Base-by-base conservation (phyloP, 2,329 filamentous ascomycete genomes). In the Trichoderma simmonsii region DNA sequence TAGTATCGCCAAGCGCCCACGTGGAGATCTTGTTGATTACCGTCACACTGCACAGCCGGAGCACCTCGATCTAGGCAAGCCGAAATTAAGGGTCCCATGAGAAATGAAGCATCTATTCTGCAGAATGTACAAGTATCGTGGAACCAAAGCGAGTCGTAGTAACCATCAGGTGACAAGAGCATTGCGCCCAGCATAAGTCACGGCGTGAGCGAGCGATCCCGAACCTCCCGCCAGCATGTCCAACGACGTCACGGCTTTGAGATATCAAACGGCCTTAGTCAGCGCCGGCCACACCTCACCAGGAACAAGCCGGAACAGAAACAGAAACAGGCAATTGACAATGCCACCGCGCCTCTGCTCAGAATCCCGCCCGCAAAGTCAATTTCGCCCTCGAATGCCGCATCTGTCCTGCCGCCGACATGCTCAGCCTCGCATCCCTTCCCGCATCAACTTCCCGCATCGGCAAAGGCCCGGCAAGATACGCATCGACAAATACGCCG, bases 161-260 rank as follows among this genome's bases (percentile, higher is more conserved):
- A 12, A 39, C 26, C 12, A 39, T 70, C 57, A 70, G 39, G 18
- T 62, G 43, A 62, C 30, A 43, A 43, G 36, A 32, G 36, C 14
- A 7, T 28, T 43, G 54, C 9, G 39, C 39, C 32, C 26, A 57
- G 30, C 21, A 11, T 15, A 21, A 59, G 36, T 43, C n/a, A 3
- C 66, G 56, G 56, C 34, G 56, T 69, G 56, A 60, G 67, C 57
- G 67, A 60, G 67, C 57, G 57, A 70, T 61, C 18, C 67, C 67
- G 67, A 62, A 18, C 28, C 15, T 70, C 57, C 67, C 67, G 67
- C 57, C 57, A 62, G 11, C 12, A 43, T 61, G 28, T 26, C 66
- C 34, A 18, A 32, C 56, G 56, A 69, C 54, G 56, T 69, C 67
- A 70, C 36, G 18, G 15, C 18, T 36, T 51, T 51, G 9, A 48